Evolutionary conservation across 257 asterid genomes (phyloP), one percentile per base, ranked within the genome.

Genomic region (Cynanchum wilfordii): DNA sequence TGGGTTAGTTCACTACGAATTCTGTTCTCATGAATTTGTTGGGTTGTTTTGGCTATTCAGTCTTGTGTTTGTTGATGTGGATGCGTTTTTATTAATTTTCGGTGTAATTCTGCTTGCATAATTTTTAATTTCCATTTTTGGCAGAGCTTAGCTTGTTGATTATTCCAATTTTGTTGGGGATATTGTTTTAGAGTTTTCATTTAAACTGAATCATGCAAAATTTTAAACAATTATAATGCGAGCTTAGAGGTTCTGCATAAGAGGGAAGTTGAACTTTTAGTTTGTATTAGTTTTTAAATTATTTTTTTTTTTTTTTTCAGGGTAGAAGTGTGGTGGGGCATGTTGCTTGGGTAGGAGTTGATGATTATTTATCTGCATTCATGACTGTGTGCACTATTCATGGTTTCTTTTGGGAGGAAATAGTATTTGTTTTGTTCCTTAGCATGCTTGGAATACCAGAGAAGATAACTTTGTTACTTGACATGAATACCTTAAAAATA

Each of bases 1-100:
- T 90, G 68, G 96, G 96, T 90, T 79, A 82, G 96, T 88, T 66
- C 27, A 13, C 58, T 4, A 33, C 64, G 33, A 24, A 9, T 67
- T 24, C n/a, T 67, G 54, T 69, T 72, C 27, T 24, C 2, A 38
- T 47, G n/a, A 29, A 19, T 67, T 24, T 58, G 10, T 29, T 27
- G 54, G 63, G 40, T 38, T 40, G 0, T 69, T 44, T 36, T 72
- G 64, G 20, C 52, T 30, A 27, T 17, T 0, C 11, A 24, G 63
- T 71, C 24, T 62, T 25, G 47, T n/a, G 36, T 52, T 56, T 75
- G 71, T 69, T 59, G 59, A 66, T n/a, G 30, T 5, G 58, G n/a
- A 20, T 30, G 52, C 52, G 40, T 25, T 20, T 27, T n/a, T n/a
- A 2, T 25, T 24, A 22, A 10, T 66, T 67, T 7, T 45, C 38